Conservation (phyloP, 2,329 filamentous ascomycete genomes). For the Penicillium sclerotigenum region DNA sequence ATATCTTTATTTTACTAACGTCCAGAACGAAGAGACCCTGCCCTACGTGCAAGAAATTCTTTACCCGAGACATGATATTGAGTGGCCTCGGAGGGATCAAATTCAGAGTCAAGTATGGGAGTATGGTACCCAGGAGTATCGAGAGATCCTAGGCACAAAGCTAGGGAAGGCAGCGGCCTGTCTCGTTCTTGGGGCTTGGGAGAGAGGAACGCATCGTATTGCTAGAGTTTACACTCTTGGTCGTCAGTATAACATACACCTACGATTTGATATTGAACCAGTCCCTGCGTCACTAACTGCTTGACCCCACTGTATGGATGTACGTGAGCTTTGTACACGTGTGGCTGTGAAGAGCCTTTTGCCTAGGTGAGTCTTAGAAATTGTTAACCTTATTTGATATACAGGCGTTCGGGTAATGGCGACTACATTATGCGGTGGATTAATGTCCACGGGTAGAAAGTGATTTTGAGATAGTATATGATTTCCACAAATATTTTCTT, state of each 20-base stretch:
- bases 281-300: not conserved
- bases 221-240: not conserved
- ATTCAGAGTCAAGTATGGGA: not conserved
- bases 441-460: not conserved
- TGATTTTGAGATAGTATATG: not conserved
- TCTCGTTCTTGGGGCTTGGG: not conserved
- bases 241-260: not conserved
- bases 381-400: not conserved
- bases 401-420: not conserved
- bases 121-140: not conserved
- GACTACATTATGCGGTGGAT: not conserved
- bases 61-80: not conserved
- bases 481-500: not conserved
- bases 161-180: not conserved
- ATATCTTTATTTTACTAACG: not conserved
- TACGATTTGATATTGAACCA: constrained; percentile 1
- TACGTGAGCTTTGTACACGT: no score
- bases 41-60: not conserved
- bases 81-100: not conserved
- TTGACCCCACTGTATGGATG: not conserved
- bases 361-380: not conserved
- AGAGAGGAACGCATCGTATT: not conserved
- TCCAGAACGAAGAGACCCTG: not conserved
- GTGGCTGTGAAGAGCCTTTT: not conserved
- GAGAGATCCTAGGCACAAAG: not conserved